Conservation (phyloP, 768 basidiomycete genomes). For the Mycena maculata region DNA sequence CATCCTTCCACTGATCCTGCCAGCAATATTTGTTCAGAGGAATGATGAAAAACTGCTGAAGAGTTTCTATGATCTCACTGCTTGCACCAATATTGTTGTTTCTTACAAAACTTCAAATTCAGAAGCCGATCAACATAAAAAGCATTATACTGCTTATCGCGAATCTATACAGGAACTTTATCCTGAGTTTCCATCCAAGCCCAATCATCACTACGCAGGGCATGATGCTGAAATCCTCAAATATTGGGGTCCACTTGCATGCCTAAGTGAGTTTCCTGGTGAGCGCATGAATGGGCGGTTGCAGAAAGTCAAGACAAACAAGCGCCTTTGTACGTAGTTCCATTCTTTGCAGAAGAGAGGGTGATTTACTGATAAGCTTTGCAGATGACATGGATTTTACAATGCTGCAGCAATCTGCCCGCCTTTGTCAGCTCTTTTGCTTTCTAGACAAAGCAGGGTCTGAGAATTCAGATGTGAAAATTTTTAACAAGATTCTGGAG, state of each 20-base stretch:
- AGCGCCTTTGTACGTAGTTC: not conserved
- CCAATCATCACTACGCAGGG: constrained; percentile 33
- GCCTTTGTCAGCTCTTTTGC: constrained; percentile 1
- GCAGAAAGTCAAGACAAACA: constrained; percentile 22
- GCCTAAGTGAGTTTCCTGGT: constrained; percentile 32
- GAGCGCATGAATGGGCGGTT: constrained; percentile 30
- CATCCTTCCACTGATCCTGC: constrained; percentile 32
- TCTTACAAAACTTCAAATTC: constrained; percentile 26
- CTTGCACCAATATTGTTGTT: constrained; percentile 26
- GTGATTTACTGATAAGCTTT: not conserved
- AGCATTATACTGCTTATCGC: constrained; percentile 20
- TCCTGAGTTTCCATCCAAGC: constrained; percentile 1
- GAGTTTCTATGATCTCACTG: constrained; percentile 25
- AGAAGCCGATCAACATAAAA: constrained; percentile 23
- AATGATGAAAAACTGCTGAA: not conserved
- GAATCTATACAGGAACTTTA: not conserved
- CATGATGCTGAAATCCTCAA: constrained; percentile 19
- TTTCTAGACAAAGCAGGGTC: not conserved
- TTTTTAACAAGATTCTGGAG: not conserved
- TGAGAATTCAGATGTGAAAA: not conserved
- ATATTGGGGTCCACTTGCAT: constrained; percentile 33
- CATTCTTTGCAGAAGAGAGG: not conserved
- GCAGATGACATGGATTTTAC: constrained; percentile 24
- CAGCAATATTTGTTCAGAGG: constrained; percentile 4
- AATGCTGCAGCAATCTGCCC: constrained; percentile 16